Evolutionary conservation across 192 early-diverging fungal species (phyloP).

Genomic region (Jimgerdemannia lactiflua): DNA sequence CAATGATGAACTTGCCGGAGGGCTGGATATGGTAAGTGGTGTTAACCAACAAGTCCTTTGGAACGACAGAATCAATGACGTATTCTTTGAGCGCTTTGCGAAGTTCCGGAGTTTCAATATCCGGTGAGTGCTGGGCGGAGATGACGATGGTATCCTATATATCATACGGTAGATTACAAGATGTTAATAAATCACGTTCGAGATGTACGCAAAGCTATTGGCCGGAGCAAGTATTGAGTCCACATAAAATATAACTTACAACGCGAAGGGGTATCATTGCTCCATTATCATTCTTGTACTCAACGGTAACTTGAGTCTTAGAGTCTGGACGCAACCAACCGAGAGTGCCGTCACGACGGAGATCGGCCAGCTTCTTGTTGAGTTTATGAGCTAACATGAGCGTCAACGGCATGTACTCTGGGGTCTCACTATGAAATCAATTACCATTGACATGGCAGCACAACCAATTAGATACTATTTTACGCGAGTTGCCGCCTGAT

Average conservation of each 20-base stretch:
- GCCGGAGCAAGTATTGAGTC: too few species aligned
- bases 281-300: conserved; percentile 95
- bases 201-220: too few species aligned
- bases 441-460: too few species aligned
- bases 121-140: conserved; percentile 94
- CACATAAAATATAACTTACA: not conserved
- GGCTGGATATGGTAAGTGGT: conserved; percentile 98
- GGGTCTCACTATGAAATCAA: conserved; percentile 65
- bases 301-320: conserved; percentile 99
- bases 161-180: too few species aligned
- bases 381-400: conserved; percentile 95
- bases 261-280: conserved; percentile 95
- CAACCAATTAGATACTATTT: too few species aligned
- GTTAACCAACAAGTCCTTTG: conserved; percentile 83
- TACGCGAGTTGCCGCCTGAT: too few species aligned
- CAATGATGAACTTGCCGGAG: conserved; percentile 98
- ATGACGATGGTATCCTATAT: conserved; percentile 86
- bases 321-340: conserved; percentile 97
- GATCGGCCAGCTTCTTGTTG: conserved; percentile 94
- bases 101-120: conserved; percentile 83
- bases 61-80: conserved; percentile 91
- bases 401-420: conserved; percentile 98
- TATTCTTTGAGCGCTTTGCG: conserved; percentile 87
- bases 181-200: too few species aligned
- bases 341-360: conserved; percentile 88